Conservation (phyloP, 176 grass and related monocot genomes). For the Themeda triandra region DNA sequence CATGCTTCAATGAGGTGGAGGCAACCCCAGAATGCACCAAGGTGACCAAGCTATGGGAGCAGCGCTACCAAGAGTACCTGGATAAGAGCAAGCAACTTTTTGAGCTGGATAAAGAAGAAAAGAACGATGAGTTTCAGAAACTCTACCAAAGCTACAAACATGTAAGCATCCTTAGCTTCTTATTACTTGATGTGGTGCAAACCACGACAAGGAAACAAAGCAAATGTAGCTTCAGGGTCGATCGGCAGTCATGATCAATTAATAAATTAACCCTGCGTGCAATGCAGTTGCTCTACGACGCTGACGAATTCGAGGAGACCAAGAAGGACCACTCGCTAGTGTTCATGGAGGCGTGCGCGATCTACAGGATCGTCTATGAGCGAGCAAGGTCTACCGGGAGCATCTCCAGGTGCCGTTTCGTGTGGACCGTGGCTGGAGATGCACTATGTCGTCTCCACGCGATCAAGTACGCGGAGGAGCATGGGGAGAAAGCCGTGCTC, state of each 20-base stretch:
- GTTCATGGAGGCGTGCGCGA: constrained; percentile 37
- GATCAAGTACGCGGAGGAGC: neutral
- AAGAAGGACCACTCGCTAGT: neutral
- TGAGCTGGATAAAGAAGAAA: constrained; percentile 16
- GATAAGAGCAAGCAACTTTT: neutral
- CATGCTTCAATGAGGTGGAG: constrained; percentile 30
- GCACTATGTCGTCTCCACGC: neutral
- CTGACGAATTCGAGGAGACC: constrained; percentile 40
- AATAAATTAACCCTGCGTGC: neutral
- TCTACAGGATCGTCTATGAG: constrained; percentile 48
- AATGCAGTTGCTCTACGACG: constrained; percentile 53
- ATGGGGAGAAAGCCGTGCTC: neutral
- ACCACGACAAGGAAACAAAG: neutral
- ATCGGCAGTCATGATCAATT: neutral
- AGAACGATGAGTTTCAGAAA: constrained; percentile 9
- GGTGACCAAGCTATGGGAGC: too few species aligned
- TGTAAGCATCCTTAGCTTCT: constrained; percentile 29
- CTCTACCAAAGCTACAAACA: constrained; percentile 53
- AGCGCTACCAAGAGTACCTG: constrained; percentile 35
- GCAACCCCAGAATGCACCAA: too few species aligned
- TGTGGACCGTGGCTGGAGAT: neutral
- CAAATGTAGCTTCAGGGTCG: neutral
- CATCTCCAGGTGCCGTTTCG: neutral
- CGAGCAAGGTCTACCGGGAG: neutral
- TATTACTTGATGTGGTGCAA: neutral